phyloP scores from a whole-genome alignment of 2,329 filamentous ascomycete species.

The Pyrenophora seminiperda region DNA sequence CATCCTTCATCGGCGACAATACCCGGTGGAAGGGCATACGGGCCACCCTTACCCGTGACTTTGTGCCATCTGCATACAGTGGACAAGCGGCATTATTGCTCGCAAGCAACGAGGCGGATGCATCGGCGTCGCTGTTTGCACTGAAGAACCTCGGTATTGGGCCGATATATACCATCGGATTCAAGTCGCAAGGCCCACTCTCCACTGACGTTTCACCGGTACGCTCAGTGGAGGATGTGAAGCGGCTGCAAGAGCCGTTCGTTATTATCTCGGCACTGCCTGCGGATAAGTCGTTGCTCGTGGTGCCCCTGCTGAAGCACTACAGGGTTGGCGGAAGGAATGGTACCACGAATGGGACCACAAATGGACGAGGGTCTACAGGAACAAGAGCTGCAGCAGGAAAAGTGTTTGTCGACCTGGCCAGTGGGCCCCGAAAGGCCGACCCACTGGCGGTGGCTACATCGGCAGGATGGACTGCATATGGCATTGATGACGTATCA shows the following conservation, averaged over 20 bases:
- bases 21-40: conserved; percentile 85
- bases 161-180: conserved; percentile 83
- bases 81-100: conserved; percentile 77
- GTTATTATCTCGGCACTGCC: conserved; percentile 80
- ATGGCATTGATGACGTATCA: conserved; percentile 77
- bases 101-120: conserved; percentile 73
- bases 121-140: conserved; percentile 78
- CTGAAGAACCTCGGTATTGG: conserved; percentile 75
- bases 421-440: conserved; percentile 67
- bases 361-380: conserved; percentile 25
- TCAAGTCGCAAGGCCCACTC: conserved; percentile 65
- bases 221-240: conserved; percentile 76
- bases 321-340: conserved; percentile 60
- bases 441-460: conserved; percentile 73
- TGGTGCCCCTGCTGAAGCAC: conserved; percentile 76
- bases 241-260: conserved; percentile 78
- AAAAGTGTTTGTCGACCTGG: conserved; percentile 82
- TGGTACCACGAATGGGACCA: conserved; percentile 42
- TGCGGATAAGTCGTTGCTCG: conserved; percentile 77
- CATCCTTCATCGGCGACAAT: conserved; percentile 73
- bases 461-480: conserved; percentile 77
- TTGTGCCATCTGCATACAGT: conserved; percentile 80
- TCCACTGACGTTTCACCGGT: conserved; percentile 68
- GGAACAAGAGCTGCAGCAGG: conserved; percentile 42
- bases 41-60: conserved; percentile 78